Conservation (phyloP, 768 basidiomycete species). For the Tricholoma flavovirens region DNA sequence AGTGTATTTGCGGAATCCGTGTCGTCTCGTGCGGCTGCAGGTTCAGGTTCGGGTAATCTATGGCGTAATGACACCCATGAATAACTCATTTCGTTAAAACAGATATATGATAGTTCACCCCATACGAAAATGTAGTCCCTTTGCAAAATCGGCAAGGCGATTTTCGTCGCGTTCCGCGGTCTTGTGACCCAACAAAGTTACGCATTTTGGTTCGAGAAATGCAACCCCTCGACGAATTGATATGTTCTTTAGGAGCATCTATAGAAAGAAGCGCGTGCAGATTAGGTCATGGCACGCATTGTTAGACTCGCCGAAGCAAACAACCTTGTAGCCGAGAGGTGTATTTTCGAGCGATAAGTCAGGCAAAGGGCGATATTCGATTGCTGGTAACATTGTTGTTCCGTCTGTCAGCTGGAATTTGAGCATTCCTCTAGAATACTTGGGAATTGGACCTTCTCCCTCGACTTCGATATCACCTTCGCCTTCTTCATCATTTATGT, state of each 20-base stretch:
- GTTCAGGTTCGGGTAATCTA: conserved; percentile 20
- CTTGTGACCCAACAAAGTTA: conserved; percentile 53
- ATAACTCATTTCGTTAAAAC: background rate
- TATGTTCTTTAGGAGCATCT: conserved; percentile 71
- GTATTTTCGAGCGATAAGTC: conserved; percentile 70
- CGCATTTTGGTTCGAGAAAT: conserved; percentile 67
- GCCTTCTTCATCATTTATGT: conserved; percentile 34
- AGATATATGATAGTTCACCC: conserved; percentile 47
- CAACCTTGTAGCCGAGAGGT: conserved; percentile 78
- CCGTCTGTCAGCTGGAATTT: conserved; percentile 77
- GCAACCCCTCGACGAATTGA: conserved; percentile 65
- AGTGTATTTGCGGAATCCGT: background rate
- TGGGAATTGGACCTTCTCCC: conserved; percentile 73
- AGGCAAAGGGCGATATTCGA: conserved; percentile 70
- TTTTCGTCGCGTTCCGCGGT: conserved; percentile 59
- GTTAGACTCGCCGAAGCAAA: background rate
- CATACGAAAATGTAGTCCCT: conserved; percentile 54
- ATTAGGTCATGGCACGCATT: background rate
- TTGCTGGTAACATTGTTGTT: conserved; percentile 55
- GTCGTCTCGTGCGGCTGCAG: background rate
- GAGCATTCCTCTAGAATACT: conserved; percentile 78
- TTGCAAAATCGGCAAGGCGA: conserved; percentile 55
- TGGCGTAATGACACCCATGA: conserved; percentile 10
- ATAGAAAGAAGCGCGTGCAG: conserved; percentile 2
- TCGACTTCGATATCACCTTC: conserved; percentile 54